Base-by-base conservation (phyloP, 164 flowering plant genomes). In the Nymphaea colorata region DNA sequence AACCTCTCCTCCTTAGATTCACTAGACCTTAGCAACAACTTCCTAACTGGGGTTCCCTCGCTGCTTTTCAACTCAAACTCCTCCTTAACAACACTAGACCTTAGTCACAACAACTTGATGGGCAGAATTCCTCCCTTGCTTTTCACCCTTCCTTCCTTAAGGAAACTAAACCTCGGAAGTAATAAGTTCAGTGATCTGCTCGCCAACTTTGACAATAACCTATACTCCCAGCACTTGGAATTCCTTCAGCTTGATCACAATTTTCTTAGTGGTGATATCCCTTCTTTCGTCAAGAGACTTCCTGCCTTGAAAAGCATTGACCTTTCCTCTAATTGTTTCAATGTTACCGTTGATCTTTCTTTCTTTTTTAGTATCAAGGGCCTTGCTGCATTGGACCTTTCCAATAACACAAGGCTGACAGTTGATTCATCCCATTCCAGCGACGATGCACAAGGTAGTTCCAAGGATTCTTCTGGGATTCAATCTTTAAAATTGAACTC, bases 41-140 rank as follows among this genome's bases (percentile, higher is more conserved):
- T 25, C 36, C 36, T 25, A 25, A 25, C 36, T 25, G 36, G 36
- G 36, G 36, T 25, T 25, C 36, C 36, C 36, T 25, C 36, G 36
- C 0, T 25, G 36, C 36, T 25, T 25, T 25, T 25, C 36, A 25
- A 25, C 36, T 25, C 36, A 25, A 25, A 25, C 36, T 25, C 36
- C 36, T 25, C 36, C 59, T 55, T 55, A 55, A 55, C 59, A 16
- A 55, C 12, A 55, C 59, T 55, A 10, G 16, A 55, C 2, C 59
- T 55, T 16, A 55, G 16, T 10, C 10, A 55, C 59, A 55, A 55
- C 59, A 10, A 55, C 12, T 16, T 87, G 15, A 65, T 18, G 47
- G 92, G 83, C 4, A 66, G 66, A 12, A 77, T 85, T 36, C 85
- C 89, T 2, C 2, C 67, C 0, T 64, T 78, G 43, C 74, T 87